These are phyloP conservation scores for Globisporangium emineosum DNA, from an alignment of 352 stramenopile species.

Conservation along the genomic window DNA sequence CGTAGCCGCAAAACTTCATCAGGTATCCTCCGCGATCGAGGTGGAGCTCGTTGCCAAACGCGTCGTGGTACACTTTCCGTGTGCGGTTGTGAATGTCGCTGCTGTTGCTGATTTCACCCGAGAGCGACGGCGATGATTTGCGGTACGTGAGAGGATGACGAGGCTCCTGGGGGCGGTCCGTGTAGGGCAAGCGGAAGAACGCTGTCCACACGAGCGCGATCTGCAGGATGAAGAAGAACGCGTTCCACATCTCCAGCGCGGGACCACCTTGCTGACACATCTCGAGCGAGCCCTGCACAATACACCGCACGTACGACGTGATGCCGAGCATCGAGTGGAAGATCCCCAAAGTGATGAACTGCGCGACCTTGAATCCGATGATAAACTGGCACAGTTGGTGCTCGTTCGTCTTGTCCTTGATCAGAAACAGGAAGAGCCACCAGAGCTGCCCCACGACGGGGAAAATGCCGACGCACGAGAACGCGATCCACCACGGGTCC, in stretches of 20 bases:
- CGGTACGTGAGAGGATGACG: slow-evolving; percentile 48
- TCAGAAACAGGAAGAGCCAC: slow-evolving; percentile 89
- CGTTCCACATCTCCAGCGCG: slow-evolving; percentile 59
- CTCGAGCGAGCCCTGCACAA: slow-evolving; percentile 54
- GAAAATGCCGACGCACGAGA: slow-evolving; percentile 78
- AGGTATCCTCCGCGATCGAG: slow-evolving; percentile 79
- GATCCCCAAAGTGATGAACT: slow-evolving; percentile 87
- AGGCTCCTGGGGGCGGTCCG: slow-evolving; percentile 53
- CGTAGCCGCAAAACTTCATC: slow-evolving; percentile 86
- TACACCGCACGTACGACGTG: slow-evolving; percentile 69
- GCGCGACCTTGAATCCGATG: slow-evolving; percentile 87
- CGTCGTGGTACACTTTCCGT: slow-evolving; percentile 55
- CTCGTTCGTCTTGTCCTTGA: slow-evolving; percentile 92
- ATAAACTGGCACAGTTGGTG: slow-evolving; percentile 93
- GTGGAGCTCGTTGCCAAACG: slow-evolving; percentile 81
- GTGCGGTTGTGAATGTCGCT: slow-evolving; percentile 4
- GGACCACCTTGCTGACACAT: slow-evolving; percentile 54
- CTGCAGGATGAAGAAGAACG: slow-evolving; percentile 81
- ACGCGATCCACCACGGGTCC: slow-evolving; percentile 77
- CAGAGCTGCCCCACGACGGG: slow-evolving; percentile 85
- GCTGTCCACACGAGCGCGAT: slow-evolving; percentile 82
- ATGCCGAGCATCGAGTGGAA: slow-evolving; percentile 66
- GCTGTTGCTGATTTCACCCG: neutral
- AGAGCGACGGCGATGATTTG: slow-evolving; percentile 37
- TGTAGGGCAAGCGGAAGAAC: slow-evolving; percentile 86